Evolutionary conservation across 805 yeast genomes (phyloP).

Genomic region (Blastobotrys peoriensis): DNA sequence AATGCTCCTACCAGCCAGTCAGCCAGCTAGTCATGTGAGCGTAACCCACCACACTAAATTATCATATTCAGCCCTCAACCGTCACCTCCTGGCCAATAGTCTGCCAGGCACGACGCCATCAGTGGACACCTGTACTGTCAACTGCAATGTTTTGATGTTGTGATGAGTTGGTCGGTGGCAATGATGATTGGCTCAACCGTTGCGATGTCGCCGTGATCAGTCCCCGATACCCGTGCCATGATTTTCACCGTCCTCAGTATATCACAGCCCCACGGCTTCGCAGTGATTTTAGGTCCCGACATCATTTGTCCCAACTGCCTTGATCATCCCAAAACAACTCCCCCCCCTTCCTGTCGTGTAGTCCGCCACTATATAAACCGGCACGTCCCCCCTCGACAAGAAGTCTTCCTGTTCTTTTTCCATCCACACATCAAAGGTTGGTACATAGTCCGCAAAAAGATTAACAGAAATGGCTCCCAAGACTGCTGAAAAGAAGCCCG

Average conservation of each 20-base stretch:
- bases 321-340: slow-evolving; percentile 1
- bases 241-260: background rate
- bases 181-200: too few species aligned
- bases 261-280: slow-evolving; percentile 8
- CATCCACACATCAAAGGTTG: slow-evolving; percentile 21
- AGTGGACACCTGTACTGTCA: too few species aligned
- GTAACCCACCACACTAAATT: too few species aligned
- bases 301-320: background rate
- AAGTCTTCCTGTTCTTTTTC: slow-evolving; percentile 9
- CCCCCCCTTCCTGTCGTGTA: background rate
- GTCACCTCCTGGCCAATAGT: too few species aligned
- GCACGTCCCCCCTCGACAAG: background rate
- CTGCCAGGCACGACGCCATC: too few species aligned
- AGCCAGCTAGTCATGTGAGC: too few species aligned
- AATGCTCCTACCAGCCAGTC: too few species aligned
- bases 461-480: slow-evolving; percentile 36
- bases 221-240: background rate
- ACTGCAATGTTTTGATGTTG: too few species aligned
- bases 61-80: too few species aligned
- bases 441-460: slow-evolving; percentile 25
- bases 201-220: too few species aligned
- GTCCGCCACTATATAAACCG: background rate
- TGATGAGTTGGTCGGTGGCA: too few species aligned
- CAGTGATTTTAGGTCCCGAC: slow-evolving; percentile 2
- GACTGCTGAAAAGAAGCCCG: slow-evolving; percentile 60